Base-by-base conservation (phyloP, 805 yeast genomes). In the Ogataea neopini region DNA sequence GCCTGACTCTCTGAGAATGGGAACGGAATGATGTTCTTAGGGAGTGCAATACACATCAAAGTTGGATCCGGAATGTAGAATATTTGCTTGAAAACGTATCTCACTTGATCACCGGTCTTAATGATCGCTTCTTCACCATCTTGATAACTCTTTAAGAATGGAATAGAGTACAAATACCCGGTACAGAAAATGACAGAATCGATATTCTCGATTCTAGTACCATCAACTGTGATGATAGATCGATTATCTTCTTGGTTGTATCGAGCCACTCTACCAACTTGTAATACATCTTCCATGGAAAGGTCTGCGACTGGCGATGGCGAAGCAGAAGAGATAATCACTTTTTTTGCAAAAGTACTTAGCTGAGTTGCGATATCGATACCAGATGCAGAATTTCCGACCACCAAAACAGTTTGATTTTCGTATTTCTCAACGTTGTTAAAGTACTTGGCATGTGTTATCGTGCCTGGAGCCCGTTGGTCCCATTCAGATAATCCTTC, bases 111-210 rank as follows among this genome's bases (percentile, higher is more conserved):
- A 4, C 80, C 79, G 46, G 68, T 61, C 9, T 61, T 57, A 28
- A 59, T 44, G 6, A 65, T 47, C 2, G 68, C 55, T 13, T 56
- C 23, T 18, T 57, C 62, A 8, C 67, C 66, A 10, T 49, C 55
- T 7, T 44, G 19, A 44, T 67, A 67, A 26, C 52, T 52, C 37
- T 76, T 72, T 43, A 88, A 63, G 55, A 79, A 85, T 17, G 95
- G 94, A 47, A 79, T 71, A 30, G 80, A 75, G 58, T 81, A 81
- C 39, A 80, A 69, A 63, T 86, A 88, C 1, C 96, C 96, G 0
- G 96, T 87, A 42, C 88, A 86, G 61, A 82, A 85, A 8, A 87
- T 68, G 8, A 88, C 68, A 18, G 60, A 58, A 51, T 86, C 91
- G 34, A 86, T 76, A 30, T 70, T 71, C 1, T 56, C 54, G 2